phyloP scores from a whole-genome alignment of 768 basidiomycete species.

The Termitomyces sp. region DNA sequence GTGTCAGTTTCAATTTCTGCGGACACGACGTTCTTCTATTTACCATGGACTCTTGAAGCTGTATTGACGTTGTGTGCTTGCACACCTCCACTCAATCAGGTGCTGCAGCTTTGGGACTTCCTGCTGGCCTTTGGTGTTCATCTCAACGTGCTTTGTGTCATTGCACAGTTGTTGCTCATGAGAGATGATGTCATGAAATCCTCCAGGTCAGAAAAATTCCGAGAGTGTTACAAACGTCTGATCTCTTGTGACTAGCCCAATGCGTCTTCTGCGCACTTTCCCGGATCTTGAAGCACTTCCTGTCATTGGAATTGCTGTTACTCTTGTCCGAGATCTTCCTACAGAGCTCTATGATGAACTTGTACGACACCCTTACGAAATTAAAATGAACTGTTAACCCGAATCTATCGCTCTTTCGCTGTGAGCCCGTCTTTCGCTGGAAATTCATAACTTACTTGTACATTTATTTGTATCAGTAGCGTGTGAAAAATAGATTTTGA shows the following conservation, averaged over 20 bases:
- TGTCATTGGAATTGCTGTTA: constrained; percentile 91
- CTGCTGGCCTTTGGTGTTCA: constrained; percentile 95
- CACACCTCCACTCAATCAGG: constrained; percentile 94
- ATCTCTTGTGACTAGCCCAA: constrained; percentile 57
- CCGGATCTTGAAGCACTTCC: constrained; percentile 86
- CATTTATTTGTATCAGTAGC: constrained; percentile 9
- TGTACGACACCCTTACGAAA: constrained; percentile 81
- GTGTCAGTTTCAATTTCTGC: constrained; percentile 49
- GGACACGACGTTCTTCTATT: background rate
- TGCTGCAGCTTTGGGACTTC: constrained; percentile 96
- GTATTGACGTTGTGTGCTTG: constrained; percentile 94
- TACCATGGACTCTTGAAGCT: constrained; percentile 42
- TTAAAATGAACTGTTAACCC: constrained; percentile 22
- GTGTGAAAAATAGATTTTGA: constrained; percentile 15
- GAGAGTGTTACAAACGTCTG: background rate
- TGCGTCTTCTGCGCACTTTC: constrained; percentile 91
- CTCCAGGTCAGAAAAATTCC: constrained; percentile 57
- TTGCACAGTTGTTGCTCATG: constrained; percentile 90
- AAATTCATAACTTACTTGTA: background rate
- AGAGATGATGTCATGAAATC: constrained; percentile 87
- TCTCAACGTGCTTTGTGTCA: constrained; percentile 94
- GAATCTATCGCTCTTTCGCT: background rate
- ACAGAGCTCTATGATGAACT: constrained; percentile 85
- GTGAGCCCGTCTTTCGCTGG: constrained; percentile 6
- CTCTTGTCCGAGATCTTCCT: constrained; percentile 89